Evolutionary conservation across 2,329 filamentous ascomycete genomes (phyloP).

Genomic region (Elsinoe necatrix): DNA sequence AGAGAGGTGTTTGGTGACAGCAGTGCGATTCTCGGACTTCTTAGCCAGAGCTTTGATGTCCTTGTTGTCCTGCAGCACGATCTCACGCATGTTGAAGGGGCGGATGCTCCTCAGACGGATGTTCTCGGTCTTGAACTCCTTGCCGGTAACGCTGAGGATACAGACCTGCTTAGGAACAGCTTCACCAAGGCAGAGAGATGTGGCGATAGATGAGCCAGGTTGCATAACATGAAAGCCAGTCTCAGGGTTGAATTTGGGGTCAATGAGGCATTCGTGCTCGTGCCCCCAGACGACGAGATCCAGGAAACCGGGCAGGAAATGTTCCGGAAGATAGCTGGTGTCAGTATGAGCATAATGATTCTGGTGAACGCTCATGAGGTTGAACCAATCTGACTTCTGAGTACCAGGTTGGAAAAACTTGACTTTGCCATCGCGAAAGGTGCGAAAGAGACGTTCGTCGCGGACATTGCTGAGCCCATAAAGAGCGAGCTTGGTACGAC

Average conservation of each 20-base stretch:
- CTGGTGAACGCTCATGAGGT: slow-evolving; percentile 88
- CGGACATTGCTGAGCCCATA: slow-evolving; percentile 95
- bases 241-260: slow-evolving; percentile 73
- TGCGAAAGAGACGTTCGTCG: slow-evolving; percentile 88
- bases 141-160: slow-evolving; percentile 74
- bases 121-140: slow-evolving; percentile 69
- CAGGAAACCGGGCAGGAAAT: slow-evolving; percentile 82
- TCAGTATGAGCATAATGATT: slow-evolving; percentile 90
- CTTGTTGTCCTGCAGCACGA: slow-evolving; percentile 66
- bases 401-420: slow-evolving; percentile 80
- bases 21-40: slow-evolving; percentile 71
- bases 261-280: slow-evolving; percentile 90
- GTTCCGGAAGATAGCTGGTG: slow-evolving; percentile 90
- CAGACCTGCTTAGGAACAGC: slow-evolving; percentile 86
- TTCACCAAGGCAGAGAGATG: slow-evolving; percentile 82
- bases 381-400: slow-evolving; percentile 88
- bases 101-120: slow-evolving; percentile 80
- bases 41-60: slow-evolving; percentile 70
- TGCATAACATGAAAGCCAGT: slow-evolving; percentile 95
- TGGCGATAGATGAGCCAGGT: slow-evolving; percentile 91
- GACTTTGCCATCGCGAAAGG: slow-evolving; percentile 85
- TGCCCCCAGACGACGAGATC: slow-evolving; percentile 95
- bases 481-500: slow-evolving; percentile 80
- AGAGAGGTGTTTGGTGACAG: slow-evolving; percentile 70
- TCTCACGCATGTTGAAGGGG: slow-evolving; percentile 80